Conservation (phyloP, 108 stramenopile genomes). For the Cyclotella atomus region DNA sequence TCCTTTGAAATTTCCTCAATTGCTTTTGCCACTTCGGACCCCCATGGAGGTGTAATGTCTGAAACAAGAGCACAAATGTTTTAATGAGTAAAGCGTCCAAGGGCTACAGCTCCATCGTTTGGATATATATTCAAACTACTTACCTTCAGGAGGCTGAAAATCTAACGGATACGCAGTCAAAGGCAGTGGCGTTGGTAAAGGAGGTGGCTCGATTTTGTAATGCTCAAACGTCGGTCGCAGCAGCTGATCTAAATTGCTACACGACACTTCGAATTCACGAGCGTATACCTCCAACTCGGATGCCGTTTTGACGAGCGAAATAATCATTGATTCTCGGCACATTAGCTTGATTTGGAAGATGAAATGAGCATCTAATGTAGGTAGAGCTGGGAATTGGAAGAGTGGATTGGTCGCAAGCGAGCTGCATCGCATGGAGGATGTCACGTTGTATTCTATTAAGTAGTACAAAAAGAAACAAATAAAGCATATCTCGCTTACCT, state of each 20-base stretch:
- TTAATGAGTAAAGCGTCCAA: not conserved
- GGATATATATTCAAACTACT: too few relatives aligned
- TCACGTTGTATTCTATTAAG: too few relatives aligned
- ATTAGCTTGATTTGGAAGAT: constrained; percentile 79
- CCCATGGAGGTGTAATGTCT: constrained; percentile 83
- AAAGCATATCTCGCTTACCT: constrained; percentile 44
- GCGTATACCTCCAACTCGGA: constrained; percentile 87
- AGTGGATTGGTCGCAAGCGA: constrained; percentile 59
- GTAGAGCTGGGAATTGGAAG: constrained; percentile 79
- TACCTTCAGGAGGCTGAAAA: constrained; percentile 76
- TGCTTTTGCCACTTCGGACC: constrained; percentile 70
- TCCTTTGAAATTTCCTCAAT: constrained; percentile 57
- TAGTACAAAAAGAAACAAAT: too few relatives aligned
- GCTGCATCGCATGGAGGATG: too few relatives aligned
- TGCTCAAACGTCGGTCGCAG: constrained; percentile 64
- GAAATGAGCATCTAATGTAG: constrained; percentile 86
- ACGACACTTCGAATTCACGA: constrained; percentile 77
- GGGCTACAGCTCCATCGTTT: too few relatives aligned
- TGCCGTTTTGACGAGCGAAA: constrained; percentile 74
- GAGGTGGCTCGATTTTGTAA: constrained; percentile 65
- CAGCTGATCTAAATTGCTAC: constrained; percentile 77
- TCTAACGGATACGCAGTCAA: constrained; percentile 86
- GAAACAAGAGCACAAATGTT: not conserved
- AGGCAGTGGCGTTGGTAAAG: constrained; percentile 67
- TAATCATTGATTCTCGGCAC: constrained; percentile 83